These are phyloP conservation scores for Neonectria magnoliae DNA, from an alignment of 2,329 filamentous ascomycete species.

Conservation along the genomic window DNA sequence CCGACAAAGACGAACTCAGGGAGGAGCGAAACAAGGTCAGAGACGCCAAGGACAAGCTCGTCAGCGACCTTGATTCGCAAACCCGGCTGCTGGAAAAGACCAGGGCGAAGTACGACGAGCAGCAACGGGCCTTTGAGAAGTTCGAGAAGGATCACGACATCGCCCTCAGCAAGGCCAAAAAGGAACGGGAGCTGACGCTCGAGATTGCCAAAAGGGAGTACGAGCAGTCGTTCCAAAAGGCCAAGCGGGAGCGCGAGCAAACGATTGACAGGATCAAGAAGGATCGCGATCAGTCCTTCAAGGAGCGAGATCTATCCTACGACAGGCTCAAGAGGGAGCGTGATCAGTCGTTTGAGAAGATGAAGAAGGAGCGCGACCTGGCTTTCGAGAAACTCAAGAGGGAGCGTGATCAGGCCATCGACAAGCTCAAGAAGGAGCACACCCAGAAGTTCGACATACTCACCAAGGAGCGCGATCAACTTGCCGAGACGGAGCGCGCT, in stretches of 20 bases:
- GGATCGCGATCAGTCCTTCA: constrained; percentile 22
- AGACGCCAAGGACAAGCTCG: constrained; percentile 35
- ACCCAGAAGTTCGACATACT: constrained; percentile 31
- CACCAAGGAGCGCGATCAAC: constrained; percentile 39
- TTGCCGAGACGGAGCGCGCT: constrained; percentile 32
- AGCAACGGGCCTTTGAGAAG: constrained; percentile 28
- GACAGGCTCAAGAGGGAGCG: constrained; percentile 39
- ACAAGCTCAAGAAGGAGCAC: constrained; percentile 35
- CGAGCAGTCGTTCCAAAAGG: constrained; percentile 21
- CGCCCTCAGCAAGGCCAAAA: constrained; percentile 32
- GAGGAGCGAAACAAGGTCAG: constrained; percentile 39
- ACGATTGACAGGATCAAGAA: constrained; percentile 27
- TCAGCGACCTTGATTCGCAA: constrained; percentile 32
- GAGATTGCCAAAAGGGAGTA: constrained; percentile 37
- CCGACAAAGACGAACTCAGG: constrained; percentile 40
- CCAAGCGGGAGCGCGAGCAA: constrained; percentile 34
- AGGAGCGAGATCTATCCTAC: constrained; percentile 25
- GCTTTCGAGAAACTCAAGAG: constrained; percentile 30
- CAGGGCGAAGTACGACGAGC: constrained; percentile 31
- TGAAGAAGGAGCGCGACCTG: constrained; percentile 19
- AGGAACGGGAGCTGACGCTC: constrained; percentile 29
- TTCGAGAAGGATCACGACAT: constrained; percentile 35
- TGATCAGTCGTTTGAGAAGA: constrained; percentile 22
- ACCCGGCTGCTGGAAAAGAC: constrained; percentile 21
- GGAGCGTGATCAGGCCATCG: constrained; percentile 36